Conservation (phyloP, 805 yeast genomes). For the Zygotorulaspora danielsina region DNA sequence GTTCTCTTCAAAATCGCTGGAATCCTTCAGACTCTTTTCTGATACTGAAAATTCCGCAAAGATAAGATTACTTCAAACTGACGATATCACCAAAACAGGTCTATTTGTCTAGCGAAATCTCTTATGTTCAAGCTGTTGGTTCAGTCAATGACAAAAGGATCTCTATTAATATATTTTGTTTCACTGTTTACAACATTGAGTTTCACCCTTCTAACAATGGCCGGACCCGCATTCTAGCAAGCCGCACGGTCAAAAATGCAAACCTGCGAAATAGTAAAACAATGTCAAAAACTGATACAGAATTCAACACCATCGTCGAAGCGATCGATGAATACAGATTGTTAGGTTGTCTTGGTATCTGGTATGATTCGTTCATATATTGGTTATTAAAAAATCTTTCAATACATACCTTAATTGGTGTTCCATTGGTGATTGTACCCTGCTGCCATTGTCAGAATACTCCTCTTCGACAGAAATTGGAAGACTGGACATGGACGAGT, state of each 20-base stretch:
- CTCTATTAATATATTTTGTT: background rate
- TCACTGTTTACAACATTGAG: background rate
- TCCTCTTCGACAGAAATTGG: constrained; percentile 42
- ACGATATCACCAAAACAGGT: too few relatives aligned
- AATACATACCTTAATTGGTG: constrained; percentile 13
- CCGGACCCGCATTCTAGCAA: background rate
- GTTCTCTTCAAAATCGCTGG: too few relatives aligned
- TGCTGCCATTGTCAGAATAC: constrained; percentile 24
- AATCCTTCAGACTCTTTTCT: too few relatives aligned
- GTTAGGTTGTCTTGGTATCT: too few relatives aligned
- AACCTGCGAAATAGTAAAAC: too few relatives aligned
- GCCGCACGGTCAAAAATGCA: background rate
- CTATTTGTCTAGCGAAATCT: too few relatives aligned
- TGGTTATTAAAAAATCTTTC: background rate
- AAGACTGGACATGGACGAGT: constrained; percentile 39
- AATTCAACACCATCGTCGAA: too few relatives aligned
- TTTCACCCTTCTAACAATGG: background rate
- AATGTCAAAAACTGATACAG: too few relatives aligned
- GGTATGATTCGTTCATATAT: background rate
- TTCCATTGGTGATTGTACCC: constrained; percentile 37
- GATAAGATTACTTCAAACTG: too few relatives aligned
- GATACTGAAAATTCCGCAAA: too few relatives aligned
- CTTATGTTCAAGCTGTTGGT: too few relatives aligned
- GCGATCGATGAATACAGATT: too few relatives aligned
- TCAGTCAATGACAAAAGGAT: background rate